Evolutionary conservation across 2,329 filamentous ascomycete species (phyloP).

Genomic region (Hymenoscyphus infarciens): DNA sequence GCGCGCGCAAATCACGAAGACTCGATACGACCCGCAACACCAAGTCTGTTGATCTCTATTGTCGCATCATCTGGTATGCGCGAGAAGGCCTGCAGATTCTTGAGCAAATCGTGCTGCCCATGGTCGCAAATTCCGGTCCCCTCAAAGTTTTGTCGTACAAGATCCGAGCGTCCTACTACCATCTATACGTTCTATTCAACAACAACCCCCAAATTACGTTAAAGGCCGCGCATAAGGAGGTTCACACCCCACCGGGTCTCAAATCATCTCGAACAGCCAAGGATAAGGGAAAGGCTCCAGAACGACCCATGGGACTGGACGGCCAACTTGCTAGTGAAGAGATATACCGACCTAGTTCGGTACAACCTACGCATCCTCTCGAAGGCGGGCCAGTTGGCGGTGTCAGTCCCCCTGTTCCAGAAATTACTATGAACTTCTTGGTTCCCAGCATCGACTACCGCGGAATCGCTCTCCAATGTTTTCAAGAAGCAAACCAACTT

Average conservation of each 20-base stretch:
- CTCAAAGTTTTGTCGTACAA: slow-evolving; percentile 89
- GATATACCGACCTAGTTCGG: slow-evolving; percentile 29
- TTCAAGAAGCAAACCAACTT: slow-evolving; percentile 70
- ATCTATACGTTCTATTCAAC: slow-evolving; percentile 95
- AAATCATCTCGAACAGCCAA: slow-evolving; percentile 31
- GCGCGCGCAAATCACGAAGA: slow-evolving; percentile 76
- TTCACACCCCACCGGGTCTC: slow-evolving; percentile 40
- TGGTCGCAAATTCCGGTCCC: slow-evolving; percentile 73
- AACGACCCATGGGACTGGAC: slow-evolving; percentile 16
- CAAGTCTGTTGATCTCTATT: slow-evolving; percentile 76
- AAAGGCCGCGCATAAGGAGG: slow-evolving; percentile 26
- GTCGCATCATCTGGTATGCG: slow-evolving; percentile 93
- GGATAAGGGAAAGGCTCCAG: slow-evolving; percentile 33
- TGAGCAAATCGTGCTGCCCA: slow-evolving; percentile 82
- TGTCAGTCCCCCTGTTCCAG: slow-evolving; percentile 38
- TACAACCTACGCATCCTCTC: slow-evolving; percentile 34
- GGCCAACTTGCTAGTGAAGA: slow-evolving; percentile 11
- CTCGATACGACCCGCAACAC: slow-evolving; percentile 77
- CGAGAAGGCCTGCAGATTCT: slow-evolving; percentile 86
- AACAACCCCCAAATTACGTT: slow-evolving; percentile 70
- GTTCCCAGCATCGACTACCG: slow-evolving; percentile 78
- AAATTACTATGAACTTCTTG: slow-evolving; percentile 66
- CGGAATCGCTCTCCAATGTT: slow-evolving; percentile 75
- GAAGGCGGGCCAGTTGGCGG: slow-evolving; percentile 45
- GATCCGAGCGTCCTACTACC: slow-evolving; percentile 88